phyloP scores from a whole-genome alignment of 1,139 yeast genomes.

The Tardiomyces depauwii region DNA sequence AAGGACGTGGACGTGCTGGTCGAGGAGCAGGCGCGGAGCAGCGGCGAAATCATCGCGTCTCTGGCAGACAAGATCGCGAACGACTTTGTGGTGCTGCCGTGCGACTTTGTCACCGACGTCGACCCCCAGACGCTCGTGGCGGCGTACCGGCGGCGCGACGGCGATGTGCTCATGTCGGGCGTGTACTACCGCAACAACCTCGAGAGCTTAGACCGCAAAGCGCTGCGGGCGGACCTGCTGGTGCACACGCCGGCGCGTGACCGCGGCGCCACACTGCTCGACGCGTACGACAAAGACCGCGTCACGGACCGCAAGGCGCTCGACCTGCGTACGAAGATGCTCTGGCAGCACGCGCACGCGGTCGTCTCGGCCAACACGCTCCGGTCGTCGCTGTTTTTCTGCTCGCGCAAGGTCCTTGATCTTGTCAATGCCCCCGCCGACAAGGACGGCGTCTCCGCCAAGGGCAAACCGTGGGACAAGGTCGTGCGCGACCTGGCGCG shows the following conservation, averaged over 20 bases:
- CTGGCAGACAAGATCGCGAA: conserved; percentile 33
- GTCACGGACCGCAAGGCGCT: conserved; percentile 60
- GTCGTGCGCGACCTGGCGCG: conserved; percentile 80
- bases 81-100: conserved; percentile 73
- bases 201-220: conserved; percentile 70
- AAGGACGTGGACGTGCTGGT: background rate
- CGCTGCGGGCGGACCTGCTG: conserved; percentile 49
- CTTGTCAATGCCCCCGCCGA: conserved; percentile 26
- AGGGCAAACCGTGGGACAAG: conserved; percentile 47
- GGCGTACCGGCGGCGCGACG: conserved; percentile 61
- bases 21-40: conserved; percentile 1
- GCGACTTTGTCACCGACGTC: conserved; percentile 84
- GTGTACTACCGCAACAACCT: conserved; percentile 61
- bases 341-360: conserved; percentile 78
- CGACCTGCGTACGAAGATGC: conserved; percentile 71
- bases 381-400: conserved; percentile 73
- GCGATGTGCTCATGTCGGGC: conserved; percentile 49
- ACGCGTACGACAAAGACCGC: conserved; percentile 53
- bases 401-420: conserved; percentile 43
- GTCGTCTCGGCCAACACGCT: conserved; percentile 65
- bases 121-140: conserved; percentile 87
- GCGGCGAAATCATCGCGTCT: conserved; percentile 55
- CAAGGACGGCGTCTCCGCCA: conserved; percentile 12
- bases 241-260: conserved; percentile 27
- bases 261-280: conserved; percentile 48